Conservation (phyloP, 2,329 filamentous ascomycete species). For the Aureobasidium mangrovei region DNA sequence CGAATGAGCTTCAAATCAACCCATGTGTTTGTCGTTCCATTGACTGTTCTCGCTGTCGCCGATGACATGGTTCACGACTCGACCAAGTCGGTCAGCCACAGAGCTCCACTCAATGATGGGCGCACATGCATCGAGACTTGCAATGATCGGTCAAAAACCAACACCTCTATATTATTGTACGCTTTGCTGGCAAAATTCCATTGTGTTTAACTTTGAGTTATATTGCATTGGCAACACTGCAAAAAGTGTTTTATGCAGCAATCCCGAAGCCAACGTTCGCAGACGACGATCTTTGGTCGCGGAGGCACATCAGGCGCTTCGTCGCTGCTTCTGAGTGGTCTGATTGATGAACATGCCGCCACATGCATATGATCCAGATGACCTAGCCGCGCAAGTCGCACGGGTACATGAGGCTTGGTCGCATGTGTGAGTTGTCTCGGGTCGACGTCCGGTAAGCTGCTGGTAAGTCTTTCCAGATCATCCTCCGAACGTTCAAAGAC, state of each 20-base stretch:
- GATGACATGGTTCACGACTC: too few species aligned
- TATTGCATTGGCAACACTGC: not conserved
- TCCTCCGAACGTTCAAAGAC: too few species aligned
- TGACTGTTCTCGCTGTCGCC: too few species aligned
- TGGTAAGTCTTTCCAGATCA: too few species aligned
- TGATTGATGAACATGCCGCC: not conserved
- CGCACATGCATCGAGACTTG: not conserved
- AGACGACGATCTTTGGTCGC: not conserved
- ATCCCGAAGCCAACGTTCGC: not conserved
- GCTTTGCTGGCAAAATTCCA: not conserved
- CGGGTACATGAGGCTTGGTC: not conserved
- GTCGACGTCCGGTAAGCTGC: not conserved
- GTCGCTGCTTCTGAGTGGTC: not conserved
- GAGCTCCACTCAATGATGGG: not conserved
- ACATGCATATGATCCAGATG: conserved; percentile 2
- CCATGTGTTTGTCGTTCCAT: too few species aligned
- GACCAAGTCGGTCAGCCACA: not conserved
- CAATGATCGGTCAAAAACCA: not conserved
- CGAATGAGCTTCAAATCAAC: too few species aligned
- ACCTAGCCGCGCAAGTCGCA: conserved; percentile 2
- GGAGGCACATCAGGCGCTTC: conserved; percentile 1
- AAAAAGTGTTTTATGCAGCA: not conserved
- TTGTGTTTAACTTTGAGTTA: not conserved
- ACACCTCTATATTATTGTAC: not conserved
- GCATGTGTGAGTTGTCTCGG: not conserved